A percentile compares a stretch with the other conserved stretches of the same genome.
Conservation (phyloP, 345 rosid genomes). For the Brassica carinata region DNA sequence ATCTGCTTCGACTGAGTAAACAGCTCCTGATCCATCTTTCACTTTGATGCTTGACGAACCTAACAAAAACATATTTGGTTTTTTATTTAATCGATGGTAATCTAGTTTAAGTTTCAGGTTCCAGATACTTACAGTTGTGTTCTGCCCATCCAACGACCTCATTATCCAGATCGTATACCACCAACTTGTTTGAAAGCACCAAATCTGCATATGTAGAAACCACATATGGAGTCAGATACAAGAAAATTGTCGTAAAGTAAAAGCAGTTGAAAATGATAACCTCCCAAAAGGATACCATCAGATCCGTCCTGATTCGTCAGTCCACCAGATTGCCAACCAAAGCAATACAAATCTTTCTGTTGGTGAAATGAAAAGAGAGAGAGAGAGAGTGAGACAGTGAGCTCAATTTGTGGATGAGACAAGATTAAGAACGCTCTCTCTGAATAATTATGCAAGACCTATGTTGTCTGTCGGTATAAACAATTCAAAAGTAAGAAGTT, state of each 20-base stretch:
- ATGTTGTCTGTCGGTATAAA: background rate
- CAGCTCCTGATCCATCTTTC: conserved; percentile 52
- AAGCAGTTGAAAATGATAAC: conserved; percentile 37
- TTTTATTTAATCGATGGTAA: background rate
- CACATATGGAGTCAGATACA: background rate
- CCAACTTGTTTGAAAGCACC: conserved; percentile 90
- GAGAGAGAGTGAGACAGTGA: background rate
- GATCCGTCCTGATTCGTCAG: conserved; percentile 62
- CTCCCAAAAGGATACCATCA: conserved; percentile 79
- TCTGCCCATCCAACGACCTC: conserved; percentile 87
- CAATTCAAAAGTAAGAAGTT: background rate
- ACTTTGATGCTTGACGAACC: conserved; percentile 81
- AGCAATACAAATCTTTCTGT: conserved; percentile 77
- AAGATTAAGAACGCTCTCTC: background rate
- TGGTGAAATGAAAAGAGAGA: background rate
- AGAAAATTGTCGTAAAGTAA: background rate
- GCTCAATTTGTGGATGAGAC: conserved; percentile 7
- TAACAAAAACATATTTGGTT: conserved; percentile 24
- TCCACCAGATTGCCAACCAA: conserved; percentile 83
- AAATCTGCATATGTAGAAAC: conserved; percentile 57
- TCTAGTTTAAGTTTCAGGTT: conserved; percentile 6
- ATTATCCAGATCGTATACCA: conserved; percentile 76
- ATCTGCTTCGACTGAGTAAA: conserved; percentile 54
- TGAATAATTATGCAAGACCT: background rate
- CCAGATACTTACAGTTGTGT: conserved; percentile 73